Evolutionary conservation across 768 basidiomycete species (phyloP), one percentile per base, ranked within the genome.

Genomic region (Lactifluus pinguis): DNA sequence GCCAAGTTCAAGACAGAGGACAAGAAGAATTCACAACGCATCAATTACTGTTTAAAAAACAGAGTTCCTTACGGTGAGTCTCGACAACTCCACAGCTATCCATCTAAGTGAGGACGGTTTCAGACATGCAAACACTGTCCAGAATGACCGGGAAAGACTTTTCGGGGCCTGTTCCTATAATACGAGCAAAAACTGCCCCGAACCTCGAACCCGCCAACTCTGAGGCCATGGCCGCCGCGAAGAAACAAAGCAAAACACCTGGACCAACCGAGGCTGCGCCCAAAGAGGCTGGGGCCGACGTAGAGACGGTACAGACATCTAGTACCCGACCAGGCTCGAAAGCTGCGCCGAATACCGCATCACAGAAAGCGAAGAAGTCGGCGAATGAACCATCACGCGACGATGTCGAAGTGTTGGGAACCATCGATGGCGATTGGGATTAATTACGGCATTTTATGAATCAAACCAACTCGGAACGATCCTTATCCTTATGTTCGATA

Each of bases 1-100:
- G 88, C 90, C 72, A 95, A 95, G 69, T 95, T 93, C 76, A 94
- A 91, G 68, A 79, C 84, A 0, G 94, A 95, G 71, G 92, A 94
- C 70, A 89, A 81, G 74, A 83, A 82, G 70, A 86, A 94, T 70
- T 79, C 84, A 32, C 79, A 78, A n/a, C 78, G 86, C 50, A 88
- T 95, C 59, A 86, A 84, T 61, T 77, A 81, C 62, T 87, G 84
- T 69, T 73, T 95, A n/a, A 83, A 83, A 60, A 84, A 87, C 67
- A 81, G 83, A 64, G 78, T 82, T 47, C 89, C 90, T 55, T 88
- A 89, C 64, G 89, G 89, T 89, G 67, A 65, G 82, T 75, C 55
- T 50, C 30, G 32, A 13, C n/a, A 39, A n/a, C 45, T 4, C 4
- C 53, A 17, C 9, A 19, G 45, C n/a, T 48, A 53, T 32, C 49